Base-by-base conservation (phyloP, 164 flowering plant genomes). In the Magnolia officinalis region DNA sequence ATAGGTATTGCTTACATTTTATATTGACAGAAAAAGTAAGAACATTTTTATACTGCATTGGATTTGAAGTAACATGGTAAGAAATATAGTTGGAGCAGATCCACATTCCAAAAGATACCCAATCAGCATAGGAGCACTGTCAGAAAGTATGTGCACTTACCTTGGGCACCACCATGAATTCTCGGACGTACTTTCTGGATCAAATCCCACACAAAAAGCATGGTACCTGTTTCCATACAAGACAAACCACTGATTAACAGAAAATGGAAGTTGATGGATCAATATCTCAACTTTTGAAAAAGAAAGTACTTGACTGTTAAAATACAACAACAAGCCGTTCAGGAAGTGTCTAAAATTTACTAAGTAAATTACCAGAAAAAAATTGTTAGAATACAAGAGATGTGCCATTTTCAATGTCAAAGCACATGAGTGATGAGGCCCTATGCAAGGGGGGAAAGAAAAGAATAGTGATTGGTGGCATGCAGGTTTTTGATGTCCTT, bases 141-240 rank as follows among this genome's bases (percentile, higher is more conserved):
- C 51, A 68, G 2, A 29, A 68, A 68, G 29, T 4, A 68, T 11
- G 45, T 68, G 71, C n/a, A 16, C 72, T 78, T 87, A 93, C 99
- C 98, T 92, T 69, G 99, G 98, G 80, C 99, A 96, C 75, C 90
- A 82, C 99, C 99, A 96, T 77, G 99, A 85, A 78, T 72, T 85
- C 76, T 90, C 93, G 70, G 85, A 85, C 71, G 96, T 79, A 63
- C 83, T 83, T 81, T 94, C 95, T 67, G 97, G 79, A 85, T 90
- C 97, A 84, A 94, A 96, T 50, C 91, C 98, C 78, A 94, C 98
- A 85, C 99, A 96, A 70, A 90, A 89, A 58, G 99, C 98, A 88
- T 96, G 99, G 75, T 91, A 96, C 99, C 99, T 96, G 82, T 74
- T 70, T 64, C 73, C 79, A 81, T 70, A 77, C 45, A 79, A 78